phyloP scores from a whole-genome alignment of 208 protist genomes.

The Leishmania tarentolae region DNA sequence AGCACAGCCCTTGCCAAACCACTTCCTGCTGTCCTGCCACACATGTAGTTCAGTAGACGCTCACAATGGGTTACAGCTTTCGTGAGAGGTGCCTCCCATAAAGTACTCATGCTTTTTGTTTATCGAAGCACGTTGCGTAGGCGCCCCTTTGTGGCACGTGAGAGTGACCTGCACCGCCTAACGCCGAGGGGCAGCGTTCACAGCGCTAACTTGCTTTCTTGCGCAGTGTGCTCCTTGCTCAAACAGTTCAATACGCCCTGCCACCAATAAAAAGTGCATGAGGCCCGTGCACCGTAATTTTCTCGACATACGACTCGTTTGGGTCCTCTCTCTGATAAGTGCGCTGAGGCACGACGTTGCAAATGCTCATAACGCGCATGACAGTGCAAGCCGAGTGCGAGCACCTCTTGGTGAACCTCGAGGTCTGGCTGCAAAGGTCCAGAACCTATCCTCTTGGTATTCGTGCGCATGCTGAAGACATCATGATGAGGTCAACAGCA shows the following conservation, averaged over 20 bases:
- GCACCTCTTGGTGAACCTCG: conserved; percentile 3
- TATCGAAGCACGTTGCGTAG: not conserved
- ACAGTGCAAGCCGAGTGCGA: conserved; percentile 1
- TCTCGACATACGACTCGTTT: not conserved
- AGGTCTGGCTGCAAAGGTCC: not conserved
- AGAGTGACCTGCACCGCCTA: not conserved
- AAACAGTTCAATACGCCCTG: not conserved
- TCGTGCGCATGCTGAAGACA: not conserved
- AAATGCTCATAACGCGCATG: conserved; percentile 10
- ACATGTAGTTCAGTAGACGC: not conserved
- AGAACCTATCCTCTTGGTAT: not conserved
- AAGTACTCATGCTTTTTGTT: too few species aligned
- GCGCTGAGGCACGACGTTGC: conserved; percentile 16
- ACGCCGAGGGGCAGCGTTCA: not conserved
- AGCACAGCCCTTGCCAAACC: too few species aligned
- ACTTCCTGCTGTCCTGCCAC: too few species aligned
- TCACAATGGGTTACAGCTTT: not conserved
- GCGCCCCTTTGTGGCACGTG: not conserved
- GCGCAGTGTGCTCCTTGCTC: not conserved
- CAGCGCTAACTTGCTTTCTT: not conserved
- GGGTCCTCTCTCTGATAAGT: not conserved
- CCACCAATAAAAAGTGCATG: not conserved
- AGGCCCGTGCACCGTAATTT: not conserved
- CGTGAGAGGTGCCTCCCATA: not conserved
- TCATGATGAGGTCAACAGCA: not conserved